These are phyloP conservation scores for Schizochytrium sp. DNA, from an alignment of 108 stramenopile genomes.

Conservation along the genomic window DNA sequence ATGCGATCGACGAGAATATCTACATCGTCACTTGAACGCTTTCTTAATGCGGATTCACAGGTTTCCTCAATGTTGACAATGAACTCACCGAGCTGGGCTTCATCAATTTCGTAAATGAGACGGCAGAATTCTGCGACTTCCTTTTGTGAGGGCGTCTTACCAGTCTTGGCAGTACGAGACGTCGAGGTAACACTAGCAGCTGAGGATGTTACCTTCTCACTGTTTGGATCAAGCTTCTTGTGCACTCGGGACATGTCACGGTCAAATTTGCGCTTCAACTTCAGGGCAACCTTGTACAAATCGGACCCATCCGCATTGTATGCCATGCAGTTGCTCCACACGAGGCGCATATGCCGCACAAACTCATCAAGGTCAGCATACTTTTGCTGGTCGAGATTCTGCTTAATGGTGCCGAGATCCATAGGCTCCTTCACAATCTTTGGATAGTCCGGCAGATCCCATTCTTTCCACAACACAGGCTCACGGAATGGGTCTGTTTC, in stretches of 20 bases:
- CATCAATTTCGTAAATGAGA: conserved; percentile 43
- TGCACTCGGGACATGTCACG: conserved; percentile 12
- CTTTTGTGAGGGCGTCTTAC: conserved; percentile 20
- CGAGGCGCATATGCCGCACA: conserved; percentile 69
- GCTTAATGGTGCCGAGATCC: conserved; percentile 65
- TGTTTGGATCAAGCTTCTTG: conserved; percentile 29
- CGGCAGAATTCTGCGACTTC: conserved; percentile 35
- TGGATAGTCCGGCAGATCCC: conserved; percentile 61
- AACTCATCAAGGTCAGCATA: conserved; percentile 67
- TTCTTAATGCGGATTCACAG: conserved; percentile 15
- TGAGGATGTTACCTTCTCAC: neutral
- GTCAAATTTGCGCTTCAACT: conserved; percentile 40
- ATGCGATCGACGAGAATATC: conserved; percentile 37
- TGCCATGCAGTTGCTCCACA: conserved; percentile 73
- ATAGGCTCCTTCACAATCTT: conserved; percentile 62
- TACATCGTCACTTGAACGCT: neutral
- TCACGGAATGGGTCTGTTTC: conserved; percentile 39
- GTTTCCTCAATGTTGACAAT: conserved; percentile 48
- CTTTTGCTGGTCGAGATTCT: conserved; percentile 64
- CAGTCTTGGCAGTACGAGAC: neutral
- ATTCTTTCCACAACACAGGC: conserved; percentile 62
- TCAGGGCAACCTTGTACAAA: conserved; percentile 44
- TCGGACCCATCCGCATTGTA: conserved; percentile 68
- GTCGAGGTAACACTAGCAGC: neutral
- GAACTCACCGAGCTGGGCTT: neutral